phyloP scores from a whole-genome alignment of 768 basidiomycete species.

The Cyclocybe cylindracea region DNA sequence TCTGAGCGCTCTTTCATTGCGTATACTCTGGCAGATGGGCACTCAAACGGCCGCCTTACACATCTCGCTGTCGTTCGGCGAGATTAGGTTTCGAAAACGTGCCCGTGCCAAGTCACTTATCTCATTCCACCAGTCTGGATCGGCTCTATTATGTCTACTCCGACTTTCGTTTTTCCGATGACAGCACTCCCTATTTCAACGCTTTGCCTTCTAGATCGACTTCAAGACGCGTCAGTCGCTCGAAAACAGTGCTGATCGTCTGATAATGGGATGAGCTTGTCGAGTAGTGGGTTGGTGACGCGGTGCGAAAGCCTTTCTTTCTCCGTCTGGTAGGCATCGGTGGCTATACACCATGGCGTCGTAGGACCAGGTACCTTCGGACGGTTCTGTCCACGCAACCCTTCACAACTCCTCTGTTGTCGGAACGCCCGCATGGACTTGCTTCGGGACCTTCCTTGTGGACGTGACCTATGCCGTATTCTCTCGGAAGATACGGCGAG shows the following conservation, averaged over 20 bases:
- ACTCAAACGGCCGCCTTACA: not conserved
- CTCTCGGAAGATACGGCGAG: no score
- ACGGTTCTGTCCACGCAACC: not conserved
- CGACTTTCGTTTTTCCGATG: conserved; percentile 19
- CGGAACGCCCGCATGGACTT: conserved; percentile 10
- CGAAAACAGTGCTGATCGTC: conserved; percentile 4
- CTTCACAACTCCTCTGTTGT: not conserved
- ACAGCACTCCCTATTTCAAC: conserved; percentile 4
- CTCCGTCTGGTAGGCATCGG: conserved; percentile 13
- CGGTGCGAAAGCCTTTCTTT: not conserved
- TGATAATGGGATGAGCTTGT: conserved; percentile 1
- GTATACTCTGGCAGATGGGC: conserved; percentile 5
- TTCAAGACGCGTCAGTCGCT: not conserved
- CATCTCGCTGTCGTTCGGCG: conserved; percentile 7
- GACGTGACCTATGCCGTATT: no score
- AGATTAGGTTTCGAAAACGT: conserved; percentile 22
- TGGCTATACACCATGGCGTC: conserved; percentile 18
- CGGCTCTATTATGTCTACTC: conserved; percentile 2
- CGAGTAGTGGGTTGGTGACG: no score
- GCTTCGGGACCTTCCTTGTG: conserved; percentile 1
- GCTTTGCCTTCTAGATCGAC: not conserved
- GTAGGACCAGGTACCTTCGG: not conserved
- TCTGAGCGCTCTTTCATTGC: conserved; percentile 16
- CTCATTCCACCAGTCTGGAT: conserved; percentile 14
- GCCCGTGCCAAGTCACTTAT: conserved; percentile 15